Conservation (phyloP, 164 flowering plant species). For the Saururus chinensis region DNA sequence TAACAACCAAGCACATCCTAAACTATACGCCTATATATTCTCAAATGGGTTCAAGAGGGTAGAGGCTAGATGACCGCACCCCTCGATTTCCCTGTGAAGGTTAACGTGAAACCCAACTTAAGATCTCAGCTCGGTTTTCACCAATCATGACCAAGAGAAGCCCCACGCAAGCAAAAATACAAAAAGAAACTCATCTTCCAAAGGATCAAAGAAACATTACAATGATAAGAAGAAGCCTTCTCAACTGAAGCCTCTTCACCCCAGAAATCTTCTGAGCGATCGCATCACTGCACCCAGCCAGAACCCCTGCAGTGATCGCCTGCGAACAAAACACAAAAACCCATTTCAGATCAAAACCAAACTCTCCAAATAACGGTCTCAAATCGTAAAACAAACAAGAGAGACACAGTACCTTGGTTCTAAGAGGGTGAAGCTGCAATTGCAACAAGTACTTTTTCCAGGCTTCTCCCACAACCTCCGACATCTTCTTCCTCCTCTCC, state of each 20-base stretch:
- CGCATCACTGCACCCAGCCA: constrained; percentile 58
- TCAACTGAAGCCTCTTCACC: constrained; percentile 52
- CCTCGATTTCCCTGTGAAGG: too few species aligned
- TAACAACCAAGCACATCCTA: too few species aligned
- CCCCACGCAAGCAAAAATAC: too few species aligned
- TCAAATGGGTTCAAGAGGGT: too few species aligned
- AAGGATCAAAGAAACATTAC: constrained; percentile 16
- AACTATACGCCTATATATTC: too few species aligned
- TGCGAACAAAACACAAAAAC: constrained; percentile 9
- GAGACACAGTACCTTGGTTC: constrained; percentile 45
- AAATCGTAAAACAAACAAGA: background rate
- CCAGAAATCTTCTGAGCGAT: constrained; percentile 82
- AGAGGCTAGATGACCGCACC: too few species aligned
- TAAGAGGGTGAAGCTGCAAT: constrained; percentile 58
- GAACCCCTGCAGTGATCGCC: constrained; percentile 71
- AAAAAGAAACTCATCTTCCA: background rate
- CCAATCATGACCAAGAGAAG: too few species aligned
- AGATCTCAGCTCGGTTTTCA: too few species aligned
- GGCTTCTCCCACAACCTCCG: constrained; percentile 39
- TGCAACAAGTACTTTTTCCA: constrained; percentile 57
- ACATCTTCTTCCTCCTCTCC: constrained; percentile 23
- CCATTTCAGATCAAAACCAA: background rate
- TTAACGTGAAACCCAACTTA: too few species aligned
- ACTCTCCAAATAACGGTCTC: background rate
- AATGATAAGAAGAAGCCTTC: constrained; percentile 59